Percentiles rank a stretch among this genome's conserved stretches.
phyloP scores from a whole-genome alignment of 441 rosid species.

The Gossypium gossypioides region DNA sequence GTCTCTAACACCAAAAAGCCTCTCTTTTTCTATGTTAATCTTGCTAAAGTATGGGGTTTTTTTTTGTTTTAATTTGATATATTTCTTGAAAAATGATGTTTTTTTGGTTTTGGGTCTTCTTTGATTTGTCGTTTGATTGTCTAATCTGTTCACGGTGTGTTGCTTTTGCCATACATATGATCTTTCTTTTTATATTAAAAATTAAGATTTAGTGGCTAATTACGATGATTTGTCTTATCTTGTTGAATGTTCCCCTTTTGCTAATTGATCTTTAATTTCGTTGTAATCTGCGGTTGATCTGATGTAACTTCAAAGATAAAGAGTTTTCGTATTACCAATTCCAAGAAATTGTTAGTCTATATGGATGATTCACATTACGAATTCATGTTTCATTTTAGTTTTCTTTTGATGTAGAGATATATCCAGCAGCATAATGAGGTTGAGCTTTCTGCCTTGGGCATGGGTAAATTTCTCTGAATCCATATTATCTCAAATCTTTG shows the following conservation, averaged over 20 bases:
- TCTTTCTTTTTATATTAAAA: background rate
- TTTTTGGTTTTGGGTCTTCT: background rate
- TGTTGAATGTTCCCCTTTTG: background rate
- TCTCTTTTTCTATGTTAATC: conserved; percentile 51
- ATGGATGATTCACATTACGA: no score
- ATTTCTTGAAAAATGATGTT: background rate
- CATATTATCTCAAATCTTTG: background rate
- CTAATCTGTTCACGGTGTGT: background rate
- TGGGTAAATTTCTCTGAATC: conserved; percentile 30
- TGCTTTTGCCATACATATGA: no score
- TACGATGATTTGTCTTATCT: background rate
- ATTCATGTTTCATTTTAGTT: background rate
- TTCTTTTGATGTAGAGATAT: conserved; percentile 26
- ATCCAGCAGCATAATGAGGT: conserved; percentile 36
- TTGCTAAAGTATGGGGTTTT: conserved; percentile 37
- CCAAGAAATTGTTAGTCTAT: no score
- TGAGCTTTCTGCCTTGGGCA: conserved; percentile 39
- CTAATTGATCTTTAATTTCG: no score
- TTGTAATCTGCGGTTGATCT: background rate
- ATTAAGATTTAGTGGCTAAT: background rate
- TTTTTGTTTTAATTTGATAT: background rate
- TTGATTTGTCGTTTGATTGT: background rate
- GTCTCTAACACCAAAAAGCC: conserved; percentile 65
- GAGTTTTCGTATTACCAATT: no score
- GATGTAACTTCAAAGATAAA: background rate